Evolutionary conservation across 1,284 basidiomycete species (phyloP), one percentile per base, ranked within the genome.

Genomic region (Apiotrichum veenhuisii): DNA sequence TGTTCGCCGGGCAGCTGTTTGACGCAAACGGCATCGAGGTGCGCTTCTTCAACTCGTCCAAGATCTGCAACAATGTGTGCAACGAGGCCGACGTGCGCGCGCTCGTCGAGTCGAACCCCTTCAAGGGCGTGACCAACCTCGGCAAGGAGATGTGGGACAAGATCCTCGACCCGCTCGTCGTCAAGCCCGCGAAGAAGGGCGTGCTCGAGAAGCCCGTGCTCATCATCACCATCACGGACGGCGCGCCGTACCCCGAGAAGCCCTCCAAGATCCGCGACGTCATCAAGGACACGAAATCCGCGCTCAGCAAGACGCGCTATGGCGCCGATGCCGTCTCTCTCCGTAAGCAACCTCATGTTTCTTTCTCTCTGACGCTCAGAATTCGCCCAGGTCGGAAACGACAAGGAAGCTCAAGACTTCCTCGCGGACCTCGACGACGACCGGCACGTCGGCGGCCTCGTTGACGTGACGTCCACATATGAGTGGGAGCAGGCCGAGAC

Each of bases 141-240:
- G 45, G 76, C 37, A 27, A 48, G 1, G 62, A 70, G 44, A 45
- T 58, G 52, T 46, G 72, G 49, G 59, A 71, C 18, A 77, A 80
- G 68, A 67, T 80, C 58, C 68, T 80, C 22, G 72, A 78, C 59
- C 79, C 79, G 23, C 62, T 78, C 17, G 67, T 80, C 2, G 64
- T 78, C 22, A 74, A 70, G 27, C 78, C 78, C 2, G 77, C 75
- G 8, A 64, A 71, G 20, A 41, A 59, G 23, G 64, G 67, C 42
- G 45, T 58, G 36, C 67, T 80, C 8, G 66, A 75, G 53, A 80
- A 80, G 66, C 79, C 79, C 3, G 64, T 80, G 12, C 57, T 80
- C 15, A 64, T 79, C 58, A 74, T 80, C 54, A 62, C 63, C 36
- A 72, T 78, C 59, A 77, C 77, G 5, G 77, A 77, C 58, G 58